Evolutionary conservation across 139 green algal genomes (phyloP), one percentile per base, ranked within the genome.

Genomic region (Prasinococcaceae sp.): DNA sequence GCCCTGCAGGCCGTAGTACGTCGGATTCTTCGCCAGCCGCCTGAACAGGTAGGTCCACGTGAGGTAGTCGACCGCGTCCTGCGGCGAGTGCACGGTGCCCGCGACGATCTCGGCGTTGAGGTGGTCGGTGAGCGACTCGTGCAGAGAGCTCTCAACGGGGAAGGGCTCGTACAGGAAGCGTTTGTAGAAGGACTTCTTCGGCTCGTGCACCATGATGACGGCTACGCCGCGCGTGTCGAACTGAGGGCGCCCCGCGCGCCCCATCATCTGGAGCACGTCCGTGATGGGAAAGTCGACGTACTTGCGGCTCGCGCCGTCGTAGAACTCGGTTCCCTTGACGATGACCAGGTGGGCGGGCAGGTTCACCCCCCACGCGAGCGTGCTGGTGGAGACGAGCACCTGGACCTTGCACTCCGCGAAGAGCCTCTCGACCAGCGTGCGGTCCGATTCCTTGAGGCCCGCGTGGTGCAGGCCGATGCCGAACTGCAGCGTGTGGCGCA

Each of bases 141-240:
- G 72, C 30, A 96, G 78, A 40, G 59, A 77, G 46, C 69, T 86
- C 76, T 98, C 90, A 48, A 98, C 88, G 3, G 90, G 90, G 71
- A 96, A 96, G 20, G 90, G 90, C 69, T 95, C 88, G 53, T 96
- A 96, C 58, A 98, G 66, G 68, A 95, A 98, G 68, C 33, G 12
- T 62, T 96, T 97, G 74, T 94, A 96, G 63, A 97, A 98, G 47
- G 72, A 74, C 72, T 98, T 98, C 63, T 97, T 97, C 52, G 90
- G 82, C 56, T 96, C 90, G 60, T 94, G 76, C 58, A 90, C 90
- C 74, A 98, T 90, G 64, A 98, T 93, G 23, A 98, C 88, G 0
- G 84, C 84, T 33, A 90, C 75, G 26, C 80, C 90, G 36, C 84
- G 75, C 6, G 62, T 58, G 65, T 98, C 89, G 60, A 79, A 96